These are phyloP conservation scores for Serendipita indica DNA, from an alignment of 768 basidiomycete genomes.

Conservation along the genomic window DNA sequence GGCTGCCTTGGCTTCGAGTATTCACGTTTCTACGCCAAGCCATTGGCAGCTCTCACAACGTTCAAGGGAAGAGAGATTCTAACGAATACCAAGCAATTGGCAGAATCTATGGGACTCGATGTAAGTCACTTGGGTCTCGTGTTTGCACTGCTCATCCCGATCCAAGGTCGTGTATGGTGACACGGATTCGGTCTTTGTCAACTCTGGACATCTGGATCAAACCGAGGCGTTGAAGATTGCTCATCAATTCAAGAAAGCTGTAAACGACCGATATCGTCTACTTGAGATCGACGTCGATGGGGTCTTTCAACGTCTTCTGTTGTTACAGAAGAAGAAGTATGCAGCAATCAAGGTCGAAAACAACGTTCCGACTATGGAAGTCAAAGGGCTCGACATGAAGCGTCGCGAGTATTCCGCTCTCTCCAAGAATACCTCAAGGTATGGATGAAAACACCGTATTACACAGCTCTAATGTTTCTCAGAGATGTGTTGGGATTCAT, in stretches of 20 bases:
- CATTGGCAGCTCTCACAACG: conserved; percentile 93
- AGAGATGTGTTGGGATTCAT: conserved; percentile 87
- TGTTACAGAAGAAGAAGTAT: conserved; percentile 98
- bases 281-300: conserved; percentile 95
- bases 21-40: conserved; percentile 90
- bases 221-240: conserved; percentile 85
- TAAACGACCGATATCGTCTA: conserved; percentile 88
- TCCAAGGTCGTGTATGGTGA: conserved; percentile 92
- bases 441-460: conserved; percentile 22
- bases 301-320: conserved; percentile 79
- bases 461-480: not conserved
- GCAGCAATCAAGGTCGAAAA: conserved; percentile 93
- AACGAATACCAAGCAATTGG: conserved; percentile 82
- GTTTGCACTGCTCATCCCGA: not conserved
- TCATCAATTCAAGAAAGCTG: conserved; percentile 81
- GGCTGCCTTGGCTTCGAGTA: conserved; percentile 97
- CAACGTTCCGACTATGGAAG: conserved; percentile 58
- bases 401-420: conserved; percentile 85
- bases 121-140: conserved; percentile 32
- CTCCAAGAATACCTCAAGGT: conserved; percentile 90
- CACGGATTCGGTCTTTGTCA: conserved; percentile 97
- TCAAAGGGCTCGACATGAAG: conserved; percentile 99
- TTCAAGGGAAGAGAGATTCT: conserved; percentile 96
- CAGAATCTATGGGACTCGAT: conserved; percentile 78
- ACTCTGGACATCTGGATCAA: conserved; percentile 82